Conservation (phyloP, 345 rosid genomes). For the Adansonia digitata region DNA sequence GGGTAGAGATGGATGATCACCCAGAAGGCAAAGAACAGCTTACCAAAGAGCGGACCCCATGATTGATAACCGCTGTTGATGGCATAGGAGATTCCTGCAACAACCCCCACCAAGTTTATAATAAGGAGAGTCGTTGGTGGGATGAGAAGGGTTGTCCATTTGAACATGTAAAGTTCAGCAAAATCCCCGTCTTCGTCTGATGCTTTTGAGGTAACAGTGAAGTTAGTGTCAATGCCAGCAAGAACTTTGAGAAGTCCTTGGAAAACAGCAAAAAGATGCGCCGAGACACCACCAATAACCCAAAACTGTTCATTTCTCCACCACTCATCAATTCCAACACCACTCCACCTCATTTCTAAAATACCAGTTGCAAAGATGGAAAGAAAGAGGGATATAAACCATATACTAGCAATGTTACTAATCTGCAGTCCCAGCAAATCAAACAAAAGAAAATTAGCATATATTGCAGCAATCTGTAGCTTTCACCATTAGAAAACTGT, state of each 20-base stretch:
- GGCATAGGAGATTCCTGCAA: slow-evolving; percentile 82
- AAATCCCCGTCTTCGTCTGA: slow-evolving; percentile 84
- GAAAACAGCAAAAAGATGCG: slow-evolving; percentile 83
- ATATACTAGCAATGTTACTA: slow-evolving; percentile 83
- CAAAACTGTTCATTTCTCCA: slow-evolving; percentile 98
- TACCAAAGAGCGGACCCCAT: slow-evolving; percentile 93
- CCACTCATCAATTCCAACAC: slow-evolving; percentile 94
- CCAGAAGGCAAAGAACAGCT: slow-evolving; percentile 90
- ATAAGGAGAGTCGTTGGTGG: slow-evolving; percentile 87
- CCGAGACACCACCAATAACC: slow-evolving; percentile 92
- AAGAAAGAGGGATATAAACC: slow-evolving; percentile 86
- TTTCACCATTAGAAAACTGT: not conserved
- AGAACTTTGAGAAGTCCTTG: slow-evolving; percentile 91
- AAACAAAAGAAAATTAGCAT: slow-evolving; percentile 6
- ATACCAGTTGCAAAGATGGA: slow-evolving; percentile 93
- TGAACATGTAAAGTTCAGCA: slow-evolving; percentile 75
- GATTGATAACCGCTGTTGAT: slow-evolving; percentile 87
- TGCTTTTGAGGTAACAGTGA: slow-evolving; percentile 89
- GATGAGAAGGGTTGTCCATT: slow-evolving; percentile 89
- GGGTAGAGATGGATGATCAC: slow-evolving; percentile 90
- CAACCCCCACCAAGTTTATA: slow-evolving; percentile 80
- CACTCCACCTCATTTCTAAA: slow-evolving; percentile 94
- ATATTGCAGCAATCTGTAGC: not conserved
- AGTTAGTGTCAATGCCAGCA: slow-evolving; percentile 90
- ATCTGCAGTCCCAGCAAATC: slow-evolving; percentile 45